These are phyloP conservation scores for Phlyctochytrium arcticum DNA, from an alignment of 192 early-diverging fungal species.

Conservation along the genomic window DNA sequence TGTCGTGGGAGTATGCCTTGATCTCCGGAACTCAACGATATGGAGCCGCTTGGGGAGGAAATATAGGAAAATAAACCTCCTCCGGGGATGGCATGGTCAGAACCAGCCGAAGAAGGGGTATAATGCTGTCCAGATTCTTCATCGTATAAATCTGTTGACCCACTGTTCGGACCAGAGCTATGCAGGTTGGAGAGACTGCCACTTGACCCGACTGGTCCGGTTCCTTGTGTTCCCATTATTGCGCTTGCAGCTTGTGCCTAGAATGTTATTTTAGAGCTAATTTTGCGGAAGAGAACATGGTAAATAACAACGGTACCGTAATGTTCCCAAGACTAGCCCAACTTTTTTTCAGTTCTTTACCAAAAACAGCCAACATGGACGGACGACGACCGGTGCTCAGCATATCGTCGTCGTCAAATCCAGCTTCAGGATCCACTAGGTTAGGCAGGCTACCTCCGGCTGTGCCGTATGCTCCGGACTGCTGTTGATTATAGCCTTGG, in stretches of 20 bases:
- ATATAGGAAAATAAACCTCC: background rate
- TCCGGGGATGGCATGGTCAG: too few species aligned
- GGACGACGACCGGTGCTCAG: background rate
- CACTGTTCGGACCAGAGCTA: too few species aligned
- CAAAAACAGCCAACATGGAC: slow-evolving; percentile 12
- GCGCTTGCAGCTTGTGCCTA: slow-evolving; percentile 10
- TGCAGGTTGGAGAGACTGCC: too few species aligned
- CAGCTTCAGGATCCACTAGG: slow-evolving; percentile 12
- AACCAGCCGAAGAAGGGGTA: too few species aligned
- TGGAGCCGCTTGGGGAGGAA: background rate
- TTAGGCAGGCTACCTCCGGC: slow-evolving; percentile 1
- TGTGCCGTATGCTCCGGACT: background rate
- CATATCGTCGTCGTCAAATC: background rate
- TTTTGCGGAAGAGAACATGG: background rate
- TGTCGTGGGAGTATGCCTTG: background rate
- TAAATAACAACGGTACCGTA: slow-evolving; percentile 13
- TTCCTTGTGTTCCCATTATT: slow-evolving; percentile 5
- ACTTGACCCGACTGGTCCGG: too few species aligned
- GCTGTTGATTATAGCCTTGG: background rate
- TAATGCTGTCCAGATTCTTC: background rate
- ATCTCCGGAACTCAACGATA: background rate
- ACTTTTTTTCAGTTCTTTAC: slow-evolving; percentile 16
- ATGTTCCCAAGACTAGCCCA: slow-evolving; percentile 18
- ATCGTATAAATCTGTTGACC: too few species aligned
- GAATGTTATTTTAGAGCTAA: background rate